A percentile compares a stretch with the other conserved stretches of the same genome.
Evolutionary conservation across 164 flowering plant species (phyloP).

Genomic region (Vitis rupestris): DNA sequence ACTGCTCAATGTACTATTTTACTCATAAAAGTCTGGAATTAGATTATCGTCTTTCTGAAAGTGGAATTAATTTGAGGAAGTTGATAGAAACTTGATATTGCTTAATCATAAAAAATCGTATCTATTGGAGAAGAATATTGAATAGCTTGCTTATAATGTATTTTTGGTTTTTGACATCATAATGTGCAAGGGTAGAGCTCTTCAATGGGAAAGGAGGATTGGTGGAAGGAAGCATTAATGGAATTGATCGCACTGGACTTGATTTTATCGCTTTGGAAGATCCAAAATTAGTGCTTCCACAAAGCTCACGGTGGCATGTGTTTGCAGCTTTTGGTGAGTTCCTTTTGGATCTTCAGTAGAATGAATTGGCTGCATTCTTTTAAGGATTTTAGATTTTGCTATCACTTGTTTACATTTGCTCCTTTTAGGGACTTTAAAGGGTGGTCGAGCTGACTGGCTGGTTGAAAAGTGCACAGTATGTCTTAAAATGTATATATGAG

Average conservation of each 20-base stretch:
- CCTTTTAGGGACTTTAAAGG: slow-evolving; percentile 74
- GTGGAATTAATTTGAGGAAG: too few relatives aligned
- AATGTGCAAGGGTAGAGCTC: slow-evolving; percentile 81
- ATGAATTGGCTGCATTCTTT: slow-evolving; percentile 1
- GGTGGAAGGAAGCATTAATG: slow-evolving; percentile 66
- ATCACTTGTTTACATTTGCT: background rate
- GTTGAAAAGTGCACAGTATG: slow-evolving; percentile 97
- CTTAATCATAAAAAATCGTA: too few relatives aligned
- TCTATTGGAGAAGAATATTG: background rate
- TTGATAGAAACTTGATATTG: too few relatives aligned
- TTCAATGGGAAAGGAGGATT: slow-evolving; percentile 91
- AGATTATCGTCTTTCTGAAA: too few relatives aligned
- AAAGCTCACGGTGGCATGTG: slow-evolving; percentile 74
- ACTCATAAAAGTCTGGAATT: too few relatives aligned
- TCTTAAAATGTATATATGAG: background rate
- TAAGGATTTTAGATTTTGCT: background rate
- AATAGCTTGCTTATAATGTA: slow-evolving; percentile 10
- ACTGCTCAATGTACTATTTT: too few relatives aligned
- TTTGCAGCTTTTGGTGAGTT: slow-evolving; percentile 85
- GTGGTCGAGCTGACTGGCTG: slow-evolving; percentile 95
- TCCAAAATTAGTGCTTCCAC: slow-evolving; percentile 46
- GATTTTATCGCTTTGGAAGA: slow-evolving; percentile 74
- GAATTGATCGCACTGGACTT: slow-evolving; percentile 57
- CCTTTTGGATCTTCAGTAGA: background rate
- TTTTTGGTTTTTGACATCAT: slow-evolving; percentile 11